Percentiles rank a stretch among this genome's conserved stretches.
These are phyloP conservation scores for Phytophthora brassicae DNA, from an alignment of 352 stramenopile genomes.

Conservation along the genomic window DNA sequence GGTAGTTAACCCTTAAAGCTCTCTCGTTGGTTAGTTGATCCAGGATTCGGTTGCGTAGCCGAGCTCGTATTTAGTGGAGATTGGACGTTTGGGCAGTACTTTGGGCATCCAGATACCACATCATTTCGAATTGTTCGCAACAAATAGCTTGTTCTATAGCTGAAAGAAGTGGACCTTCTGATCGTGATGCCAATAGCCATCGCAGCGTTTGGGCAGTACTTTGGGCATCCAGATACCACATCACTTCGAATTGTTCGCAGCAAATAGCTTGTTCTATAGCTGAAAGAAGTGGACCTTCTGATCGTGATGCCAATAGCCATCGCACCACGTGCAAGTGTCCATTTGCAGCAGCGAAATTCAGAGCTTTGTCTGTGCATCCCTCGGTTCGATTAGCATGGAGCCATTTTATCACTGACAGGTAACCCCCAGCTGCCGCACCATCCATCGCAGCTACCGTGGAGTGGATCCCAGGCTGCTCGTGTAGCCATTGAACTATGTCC, in stretches of 20 bases:
- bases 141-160: neutral
- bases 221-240: neutral
- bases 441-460: conserved; percentile 1
- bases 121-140: neutral
- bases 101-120: neutral
- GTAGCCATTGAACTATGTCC: neutral
- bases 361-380: neutral
- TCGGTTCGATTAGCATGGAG: neutral
- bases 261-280: neutral
- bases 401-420: neutral
- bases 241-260: neutral
- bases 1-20: no score
- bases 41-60: neutral
- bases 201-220: neutral
- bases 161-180: neutral
- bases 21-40: neutral
- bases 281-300: neutral
- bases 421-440: neutral
- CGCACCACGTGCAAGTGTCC: neutral
- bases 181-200: neutral
- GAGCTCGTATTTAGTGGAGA: neutral
- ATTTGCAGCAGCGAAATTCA: neutral
- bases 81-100: neutral
- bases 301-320: neutral
- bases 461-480: neutral